These are phyloP conservation scores for Isatis tinctoria DNA, from an alignment of 345 rosid genomes.

Conservation along the genomic window DNA sequence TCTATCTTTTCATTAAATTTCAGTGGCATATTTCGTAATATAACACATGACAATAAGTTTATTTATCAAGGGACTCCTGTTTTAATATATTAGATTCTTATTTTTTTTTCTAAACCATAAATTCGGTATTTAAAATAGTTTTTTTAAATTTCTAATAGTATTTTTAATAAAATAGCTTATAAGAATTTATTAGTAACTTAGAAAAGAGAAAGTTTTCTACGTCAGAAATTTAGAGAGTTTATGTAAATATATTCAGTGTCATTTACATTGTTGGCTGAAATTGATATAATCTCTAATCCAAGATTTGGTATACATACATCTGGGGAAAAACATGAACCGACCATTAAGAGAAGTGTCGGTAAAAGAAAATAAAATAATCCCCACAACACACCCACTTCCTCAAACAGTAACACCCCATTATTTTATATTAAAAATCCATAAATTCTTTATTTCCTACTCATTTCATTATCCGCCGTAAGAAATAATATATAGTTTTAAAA, in stretches of 20 bases:
- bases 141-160: too few relatives aligned
- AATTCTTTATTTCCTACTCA: neutral
- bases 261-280: neutral
- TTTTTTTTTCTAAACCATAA: neutral
- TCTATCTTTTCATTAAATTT: too few relatives aligned
- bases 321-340: slow-evolving; percentile 14
- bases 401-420: neutral
- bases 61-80: too few relatives aligned
- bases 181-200: neutral
- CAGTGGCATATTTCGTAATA: too few relatives aligned
- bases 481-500: neutral
- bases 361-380: neutral
- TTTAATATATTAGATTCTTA: too few relatives aligned
- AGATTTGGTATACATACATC: neutral
- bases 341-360: slow-evolving; percentile 26
- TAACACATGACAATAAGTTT: too few relatives aligned
- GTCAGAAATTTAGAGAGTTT: neutral
- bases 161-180: neutral
- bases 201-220: neutral
- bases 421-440: neutral
- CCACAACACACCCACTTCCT: slow-evolving; percentile 23
- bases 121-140: neutral
- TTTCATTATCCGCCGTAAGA: slow-evolving; percentile 12
- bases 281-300: neutral
- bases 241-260: neutral